phyloP scores from a whole-genome alignment of 192 early-diverging fungal genomes.

The Coemansia aciculifera region DNA sequence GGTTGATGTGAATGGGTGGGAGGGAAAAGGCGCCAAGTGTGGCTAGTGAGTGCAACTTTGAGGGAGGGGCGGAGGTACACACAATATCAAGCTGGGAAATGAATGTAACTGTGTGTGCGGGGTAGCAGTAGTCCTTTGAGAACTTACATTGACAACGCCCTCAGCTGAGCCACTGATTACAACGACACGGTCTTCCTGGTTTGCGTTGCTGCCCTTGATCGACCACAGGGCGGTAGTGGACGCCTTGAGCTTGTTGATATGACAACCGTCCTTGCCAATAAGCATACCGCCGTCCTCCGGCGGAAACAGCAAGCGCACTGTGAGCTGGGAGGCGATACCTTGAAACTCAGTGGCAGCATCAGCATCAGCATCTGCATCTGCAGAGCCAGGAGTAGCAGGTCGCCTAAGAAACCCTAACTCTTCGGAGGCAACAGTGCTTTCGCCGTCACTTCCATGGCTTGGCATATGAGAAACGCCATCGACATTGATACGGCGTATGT shows the following conservation, averaged over 20 bases:
- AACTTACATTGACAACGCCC: constrained; percentile 39
- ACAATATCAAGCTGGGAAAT: not conserved
- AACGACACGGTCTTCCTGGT: constrained; percentile 39
- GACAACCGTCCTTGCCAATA: constrained; percentile 48
- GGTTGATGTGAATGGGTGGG: not conserved
- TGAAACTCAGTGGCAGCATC: not conserved
- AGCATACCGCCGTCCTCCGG: constrained; percentile 49
- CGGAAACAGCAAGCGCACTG: constrained; percentile 34
- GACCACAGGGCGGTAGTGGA: constrained; percentile 32
- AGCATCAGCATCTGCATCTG: not conserved
- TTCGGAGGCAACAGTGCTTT: not conserved
- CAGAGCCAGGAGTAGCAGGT: not conserved
- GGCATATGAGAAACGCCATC: not conserved
- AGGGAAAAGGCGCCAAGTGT: not conserved
- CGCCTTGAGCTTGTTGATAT: constrained; percentile 51
- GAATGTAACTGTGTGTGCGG: not conserved
- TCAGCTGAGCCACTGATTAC: constrained; percentile 24
- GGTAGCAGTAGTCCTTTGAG: not conserved
- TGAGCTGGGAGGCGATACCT: not conserved
- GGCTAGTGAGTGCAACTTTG: not conserved
- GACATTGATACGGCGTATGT: not conserved
- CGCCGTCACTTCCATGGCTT: not conserved
- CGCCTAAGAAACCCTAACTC: not conserved
- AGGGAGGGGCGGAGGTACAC: not conserved
- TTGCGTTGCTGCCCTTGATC: constrained; percentile 25